Conservation (phyloP, 441 rosid species). For the Gossypium davidsonii region DNA sequence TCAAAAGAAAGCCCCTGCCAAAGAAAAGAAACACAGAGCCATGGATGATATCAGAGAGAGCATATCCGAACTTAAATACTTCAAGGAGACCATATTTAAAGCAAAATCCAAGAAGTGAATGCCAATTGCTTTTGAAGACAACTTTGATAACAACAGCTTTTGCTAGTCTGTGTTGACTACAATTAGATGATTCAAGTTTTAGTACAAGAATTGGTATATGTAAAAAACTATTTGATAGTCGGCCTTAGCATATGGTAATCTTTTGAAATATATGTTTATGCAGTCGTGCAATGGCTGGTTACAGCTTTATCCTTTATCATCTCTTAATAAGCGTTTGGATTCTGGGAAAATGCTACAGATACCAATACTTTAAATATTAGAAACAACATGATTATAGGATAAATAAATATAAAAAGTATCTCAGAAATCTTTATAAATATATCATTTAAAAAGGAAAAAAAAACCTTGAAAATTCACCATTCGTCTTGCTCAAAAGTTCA, state of each 20-base stretch:
- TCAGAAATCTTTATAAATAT: no score
- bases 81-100: constrained; percentile 69
- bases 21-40: constrained; percentile 77
- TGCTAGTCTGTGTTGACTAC: not conserved
- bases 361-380: no score
- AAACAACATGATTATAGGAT: no score
- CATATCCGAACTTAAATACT: constrained; percentile 71
- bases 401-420: no score
- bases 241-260: not conserved
- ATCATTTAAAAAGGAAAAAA: no score
- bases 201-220: not conserved
- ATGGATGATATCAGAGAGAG: constrained; percentile 91
- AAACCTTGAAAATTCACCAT: no score
- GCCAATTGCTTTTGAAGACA: constrained; percentile 4
- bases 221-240: not conserved
- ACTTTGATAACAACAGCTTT: not conserved
- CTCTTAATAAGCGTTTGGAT: not conserved
- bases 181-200: not conserved
- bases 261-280: not conserved
- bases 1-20: constrained; percentile 50
- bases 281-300: not conserved
- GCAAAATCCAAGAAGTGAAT: constrained; percentile 31
- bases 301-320: not conserved
- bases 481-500: no score
- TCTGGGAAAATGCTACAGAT: not conserved